Conservation (phyloP, 495 filamentous ascomycete species). For the Diplogelasinospora grovesii region DNA sequence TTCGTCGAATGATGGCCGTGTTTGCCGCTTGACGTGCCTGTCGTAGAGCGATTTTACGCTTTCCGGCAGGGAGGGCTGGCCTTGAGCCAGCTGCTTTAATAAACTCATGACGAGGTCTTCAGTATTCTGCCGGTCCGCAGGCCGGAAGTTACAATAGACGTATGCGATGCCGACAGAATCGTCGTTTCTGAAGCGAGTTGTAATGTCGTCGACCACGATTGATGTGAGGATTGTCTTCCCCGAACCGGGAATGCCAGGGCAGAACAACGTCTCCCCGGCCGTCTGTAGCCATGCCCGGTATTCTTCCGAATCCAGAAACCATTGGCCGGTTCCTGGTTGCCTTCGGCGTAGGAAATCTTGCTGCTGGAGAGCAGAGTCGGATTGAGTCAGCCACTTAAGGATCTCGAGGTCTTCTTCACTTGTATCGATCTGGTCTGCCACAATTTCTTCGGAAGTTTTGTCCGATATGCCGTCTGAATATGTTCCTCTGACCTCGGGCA, state of each 20-base stretch:
- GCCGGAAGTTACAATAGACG: slow-evolving; percentile 37
- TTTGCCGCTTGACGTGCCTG: too few species aligned
- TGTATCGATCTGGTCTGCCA: neutral
- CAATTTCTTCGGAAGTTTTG: neutral
- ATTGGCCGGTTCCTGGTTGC: slow-evolving; percentile 36
- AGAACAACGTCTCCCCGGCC: slow-evolving; percentile 30
- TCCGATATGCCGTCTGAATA: neutral
- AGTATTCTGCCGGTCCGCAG: slow-evolving; percentile 22
- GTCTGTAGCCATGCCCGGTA: slow-evolving; percentile 29
- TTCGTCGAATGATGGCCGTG: too few species aligned
- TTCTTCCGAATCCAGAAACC: slow-evolving; percentile 32
- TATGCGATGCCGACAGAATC: slow-evolving; percentile 31
- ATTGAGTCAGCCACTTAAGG: slow-evolving; percentile 24
- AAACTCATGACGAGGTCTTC: slow-evolving; percentile 24
- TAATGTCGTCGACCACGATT: slow-evolving; percentile 32
- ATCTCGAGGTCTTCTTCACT: neutral
- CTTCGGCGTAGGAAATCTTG: slow-evolving; percentile 14
- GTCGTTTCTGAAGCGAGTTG: slow-evolving; percentile 5
- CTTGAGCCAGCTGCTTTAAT: slow-evolving; percentile 33
- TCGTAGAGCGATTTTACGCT: too few species aligned
- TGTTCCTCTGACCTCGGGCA: neutral
- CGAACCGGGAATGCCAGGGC: slow-evolving; percentile 34
- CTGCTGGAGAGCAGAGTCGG: slow-evolving; percentile 19
- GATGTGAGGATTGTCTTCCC: slow-evolving; percentile 31
- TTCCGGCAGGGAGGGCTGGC: too few species aligned